Conservation (phyloP, 495 filamentous ascomycete genomes). For the Bombardia bombarda region DNA sequence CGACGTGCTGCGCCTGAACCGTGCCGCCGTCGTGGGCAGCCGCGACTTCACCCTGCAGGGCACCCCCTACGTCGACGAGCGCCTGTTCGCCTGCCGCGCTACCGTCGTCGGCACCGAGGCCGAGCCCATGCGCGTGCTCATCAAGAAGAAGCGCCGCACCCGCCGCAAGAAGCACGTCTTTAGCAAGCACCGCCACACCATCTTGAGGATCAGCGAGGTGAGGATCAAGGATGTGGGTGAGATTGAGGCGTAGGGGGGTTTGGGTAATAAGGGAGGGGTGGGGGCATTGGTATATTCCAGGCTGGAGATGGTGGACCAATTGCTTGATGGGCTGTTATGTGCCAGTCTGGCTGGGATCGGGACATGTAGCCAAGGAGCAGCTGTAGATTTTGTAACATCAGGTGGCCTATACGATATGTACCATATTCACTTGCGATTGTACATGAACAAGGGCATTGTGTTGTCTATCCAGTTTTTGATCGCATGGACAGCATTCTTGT, state of each 20-base stretch:
- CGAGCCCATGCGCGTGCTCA: slow-evolving; percentile 77
- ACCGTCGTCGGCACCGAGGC: slow-evolving; percentile 77
- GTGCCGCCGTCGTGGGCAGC: slow-evolving; percentile 69
- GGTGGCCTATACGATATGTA: too few species aligned
- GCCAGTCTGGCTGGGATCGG: too few species aligned
- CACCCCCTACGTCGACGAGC: slow-evolving; percentile 66
- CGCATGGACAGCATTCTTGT: too few species aligned
- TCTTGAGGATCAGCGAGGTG: slow-evolving; percentile 75
- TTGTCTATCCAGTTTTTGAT: too few species aligned
- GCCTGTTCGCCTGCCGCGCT: slow-evolving; percentile 75
- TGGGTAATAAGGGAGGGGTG: too few species aligned
- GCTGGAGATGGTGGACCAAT: too few species aligned
- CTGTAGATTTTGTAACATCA: too few species aligned
- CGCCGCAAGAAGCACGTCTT: slow-evolving; percentile 61
- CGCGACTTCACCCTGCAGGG: slow-evolving; percentile 87
- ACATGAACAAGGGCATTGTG: too few species aligned
- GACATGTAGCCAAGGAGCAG: too few species aligned
- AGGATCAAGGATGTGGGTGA: slow-evolving; percentile 35
- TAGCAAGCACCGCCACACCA: slow-evolving; percentile 86
- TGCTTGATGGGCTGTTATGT: too few species aligned
- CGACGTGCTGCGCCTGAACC: slow-evolving; percentile 78
- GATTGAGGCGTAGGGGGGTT: not conserved
- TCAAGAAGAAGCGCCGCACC: slow-evolving; percentile 90
- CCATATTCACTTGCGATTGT: too few species aligned
- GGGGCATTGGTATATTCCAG: too few species aligned